Conservation (phyloP, 1,284 basidiomycete genomes). For the Irpex sp. region DNA sequence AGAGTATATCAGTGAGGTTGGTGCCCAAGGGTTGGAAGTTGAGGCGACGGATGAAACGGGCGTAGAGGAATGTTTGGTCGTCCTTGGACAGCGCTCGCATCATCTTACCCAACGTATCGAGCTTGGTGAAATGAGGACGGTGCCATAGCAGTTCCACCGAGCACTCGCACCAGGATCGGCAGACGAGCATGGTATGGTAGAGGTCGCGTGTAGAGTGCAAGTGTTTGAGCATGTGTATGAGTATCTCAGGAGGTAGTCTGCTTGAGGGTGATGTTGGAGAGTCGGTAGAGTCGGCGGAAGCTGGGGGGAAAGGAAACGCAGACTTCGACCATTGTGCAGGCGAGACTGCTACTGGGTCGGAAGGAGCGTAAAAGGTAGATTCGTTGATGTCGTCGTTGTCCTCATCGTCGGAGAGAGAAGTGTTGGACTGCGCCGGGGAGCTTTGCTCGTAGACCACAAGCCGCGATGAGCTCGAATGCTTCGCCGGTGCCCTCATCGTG, state of each 20-base stretch:
- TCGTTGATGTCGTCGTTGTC: slow-evolving; percentile 59
- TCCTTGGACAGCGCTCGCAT: slow-evolving; percentile 58
- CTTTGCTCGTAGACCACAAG: slow-evolving; percentile 46
- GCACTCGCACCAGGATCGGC: slow-evolving; percentile 92
- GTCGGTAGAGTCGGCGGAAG: slow-evolving; percentile 18
- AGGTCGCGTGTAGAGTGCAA: slow-evolving; percentile 76
- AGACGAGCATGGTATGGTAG: slow-evolving; percentile 77
- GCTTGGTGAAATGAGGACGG: slow-evolving; percentile 75
- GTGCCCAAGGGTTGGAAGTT: slow-evolving; percentile 80
- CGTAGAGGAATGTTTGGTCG: slow-evolving; percentile 83
- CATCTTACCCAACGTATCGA: slow-evolving; percentile 76
- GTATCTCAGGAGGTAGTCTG: slow-evolving; percentile 82
- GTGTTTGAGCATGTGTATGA: slow-evolving; percentile 91
- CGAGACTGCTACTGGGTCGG: slow-evolving; percentile 40
- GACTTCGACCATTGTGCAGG: slow-evolving; percentile 63
- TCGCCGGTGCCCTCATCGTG: slow-evolving; percentile 14
- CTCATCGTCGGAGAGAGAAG: slow-evolving; percentile 60
- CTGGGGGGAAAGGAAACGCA: slow-evolving; percentile 19
- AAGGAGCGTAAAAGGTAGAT: slow-evolving; percentile 45
- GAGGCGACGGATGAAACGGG: slow-evolving; percentile 85
- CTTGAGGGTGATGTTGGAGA: slow-evolving; percentile 43
- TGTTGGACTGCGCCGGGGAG: slow-evolving; percentile 52
- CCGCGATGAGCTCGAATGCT: slow-evolving; percentile 13
- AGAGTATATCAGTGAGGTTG: slow-evolving; percentile 77
- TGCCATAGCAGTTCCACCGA: slow-evolving; percentile 96